Evolutionary conservation across 768 basidiomycete species (phyloP).

Genomic region (Russula sp.): DNA sequence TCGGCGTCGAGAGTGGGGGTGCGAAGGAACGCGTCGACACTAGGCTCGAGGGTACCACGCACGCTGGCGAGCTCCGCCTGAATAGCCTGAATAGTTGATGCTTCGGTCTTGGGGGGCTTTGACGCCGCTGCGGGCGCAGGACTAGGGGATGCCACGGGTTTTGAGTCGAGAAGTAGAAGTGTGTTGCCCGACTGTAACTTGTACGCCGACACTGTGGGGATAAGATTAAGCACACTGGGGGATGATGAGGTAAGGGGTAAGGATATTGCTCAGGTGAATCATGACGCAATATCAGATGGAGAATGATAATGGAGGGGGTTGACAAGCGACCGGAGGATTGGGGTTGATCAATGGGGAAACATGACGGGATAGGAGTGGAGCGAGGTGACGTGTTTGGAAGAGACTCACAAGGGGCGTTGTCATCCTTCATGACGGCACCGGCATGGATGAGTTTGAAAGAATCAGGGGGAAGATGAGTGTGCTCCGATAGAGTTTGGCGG

Average conservation of each 20-base stretch:
- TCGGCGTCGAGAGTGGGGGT: conserved; percentile 30
- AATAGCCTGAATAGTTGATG: conserved; percentile 48
- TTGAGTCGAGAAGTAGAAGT: conserved; percentile 53
- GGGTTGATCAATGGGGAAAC: conserved; percentile 11
- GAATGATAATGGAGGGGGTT: background rate
- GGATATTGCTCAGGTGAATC: background rate
- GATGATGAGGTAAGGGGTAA: conserved; percentile 18
- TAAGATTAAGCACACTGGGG: conserved; percentile 20
- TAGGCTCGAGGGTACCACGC: conserved; percentile 47
- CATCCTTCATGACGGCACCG: conserved; percentile 88
- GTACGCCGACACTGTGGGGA: conserved; percentile 61
- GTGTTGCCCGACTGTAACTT: conserved; percentile 61
- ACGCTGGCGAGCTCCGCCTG: conserved; percentile 48
- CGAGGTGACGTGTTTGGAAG: conserved; percentile 3
- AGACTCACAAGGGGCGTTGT: conserved; percentile 54
- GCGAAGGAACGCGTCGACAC: conserved; percentile 46
- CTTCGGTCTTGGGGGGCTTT: conserved; percentile 40
- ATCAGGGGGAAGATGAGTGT: conserved; percentile 62
- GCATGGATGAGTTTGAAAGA: conserved; percentile 85
- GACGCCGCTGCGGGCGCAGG: conserved; percentile 26
- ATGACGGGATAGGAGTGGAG: conserved; percentile 20
- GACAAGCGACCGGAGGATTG: background rate
- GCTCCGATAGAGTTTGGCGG: conserved; percentile 57
- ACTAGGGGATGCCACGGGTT: conserved; percentile 28
- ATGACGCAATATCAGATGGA: conserved; percentile 19